These are phyloP conservation scores for Ophiocordyceps sinensis DNA, from an alignment of 2,329 filamentous ascomycete species.

Conservation along the genomic window DNA sequence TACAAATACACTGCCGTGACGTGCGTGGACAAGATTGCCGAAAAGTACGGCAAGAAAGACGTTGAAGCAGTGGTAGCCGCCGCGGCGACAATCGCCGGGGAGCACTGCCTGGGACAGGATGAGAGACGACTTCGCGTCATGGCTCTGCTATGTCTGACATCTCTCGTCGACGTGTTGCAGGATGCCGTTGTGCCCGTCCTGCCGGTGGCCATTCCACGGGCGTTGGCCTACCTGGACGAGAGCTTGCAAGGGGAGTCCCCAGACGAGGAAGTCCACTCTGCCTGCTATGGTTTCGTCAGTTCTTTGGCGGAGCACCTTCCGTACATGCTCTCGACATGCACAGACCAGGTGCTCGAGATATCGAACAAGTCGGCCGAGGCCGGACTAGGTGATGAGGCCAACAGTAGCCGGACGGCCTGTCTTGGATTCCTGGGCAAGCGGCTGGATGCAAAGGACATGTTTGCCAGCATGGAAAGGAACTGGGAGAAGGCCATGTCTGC, in stretches of 20 bases:
- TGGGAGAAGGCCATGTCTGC: constrained; percentile 51
- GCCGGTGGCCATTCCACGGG: constrained; percentile 57
- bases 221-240: constrained; percentile 54
- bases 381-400: constrained; percentile 44
- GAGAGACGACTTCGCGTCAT: constrained; percentile 64
- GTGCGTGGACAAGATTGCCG: constrained; percentile 83
- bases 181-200: constrained; percentile 77
- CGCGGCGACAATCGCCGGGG: constrained; percentile 61
- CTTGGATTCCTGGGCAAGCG: constrained; percentile 62
- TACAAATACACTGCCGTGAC: constrained; percentile 77
- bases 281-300: constrained; percentile 65
- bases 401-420: constrained; percentile 53
- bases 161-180: constrained; percentile 74
- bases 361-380: constrained; percentile 58
- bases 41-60: constrained; percentile 92
- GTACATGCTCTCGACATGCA: constrained; percentile 71
- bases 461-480: constrained; percentile 56
- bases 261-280: constrained; percentile 59
- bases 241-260: constrained; percentile 39
- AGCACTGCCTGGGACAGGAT: constrained; percentile 59
- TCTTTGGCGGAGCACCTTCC: constrained; percentile 71
- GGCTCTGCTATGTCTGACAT: constrained; percentile 79
- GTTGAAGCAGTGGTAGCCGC: constrained; percentile 60
- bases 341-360: constrained; percentile 56
- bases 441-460: constrained; percentile 62